Evolutionary conservation across 208 protist species (phyloP), one percentile per base, ranked within the genome.

Genomic region (Blastocrithidia nonstop): DNA sequence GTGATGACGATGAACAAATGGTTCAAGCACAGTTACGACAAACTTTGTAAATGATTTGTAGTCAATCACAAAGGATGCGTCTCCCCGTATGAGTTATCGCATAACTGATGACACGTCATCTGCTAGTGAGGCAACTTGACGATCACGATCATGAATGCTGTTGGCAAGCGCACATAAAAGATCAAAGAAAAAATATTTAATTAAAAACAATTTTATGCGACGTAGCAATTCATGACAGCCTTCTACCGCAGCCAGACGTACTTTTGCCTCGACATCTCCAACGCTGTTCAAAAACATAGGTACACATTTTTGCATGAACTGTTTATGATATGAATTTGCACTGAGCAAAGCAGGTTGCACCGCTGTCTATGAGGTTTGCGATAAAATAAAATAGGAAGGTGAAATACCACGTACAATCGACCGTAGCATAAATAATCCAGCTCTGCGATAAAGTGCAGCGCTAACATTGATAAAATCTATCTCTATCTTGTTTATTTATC

Each of bases 231-330:
- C 61, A 50, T 88, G 74, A 23, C 50, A 53, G 13, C 68, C 64
- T 46, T 88, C 78, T 22, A 80, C 45, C n/a, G 78, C 70, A 4
- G 67, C 67, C n/a, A 84, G 31, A 15, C 78, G 66, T 11, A 88
- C 78, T 5, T 69, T 45, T 1, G 63, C 53, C 29, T 88, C 73
- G 1, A 65, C 54, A 28, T 88, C 78, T 15, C 55, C 40, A 40
- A 74, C 48, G 24, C 58, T 61, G 22, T 53, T 43, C 35, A 72
- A 57, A 9, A 78, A 55, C 22, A 73, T 57, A 16, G 37, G 53
- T 3, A 61, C 20, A 45, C 71, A 37, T n/a, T n/a, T 32, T 7
- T 39, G 26, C 2, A 80, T 54, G 11, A 83, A 36, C 3, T 33
- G 32, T 1, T 9, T 26, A 2, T 52, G 38, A 11, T n/a, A 35